Conservation (phyloP, 2,329 filamentous ascomycete genomes). For the Ophiostoma sp. region DNA sequence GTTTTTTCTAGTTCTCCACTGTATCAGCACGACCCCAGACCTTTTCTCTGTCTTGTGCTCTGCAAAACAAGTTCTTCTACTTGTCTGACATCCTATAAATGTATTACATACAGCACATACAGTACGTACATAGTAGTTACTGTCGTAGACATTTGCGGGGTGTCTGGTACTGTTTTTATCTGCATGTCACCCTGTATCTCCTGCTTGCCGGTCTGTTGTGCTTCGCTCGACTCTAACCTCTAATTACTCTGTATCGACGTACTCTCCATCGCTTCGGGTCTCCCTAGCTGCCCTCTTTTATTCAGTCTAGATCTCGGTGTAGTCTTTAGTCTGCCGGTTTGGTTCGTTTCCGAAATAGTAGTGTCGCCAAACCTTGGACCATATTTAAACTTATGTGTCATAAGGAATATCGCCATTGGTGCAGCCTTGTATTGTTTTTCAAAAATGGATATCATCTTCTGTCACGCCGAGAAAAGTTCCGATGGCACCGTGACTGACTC, state of each 20-base stretch:
- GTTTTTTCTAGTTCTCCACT: neutral
- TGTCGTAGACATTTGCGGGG: neutral
- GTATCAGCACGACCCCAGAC: conserved; percentile 2
- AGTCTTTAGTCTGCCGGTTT: neutral
- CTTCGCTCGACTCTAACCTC: too few relatives aligned
- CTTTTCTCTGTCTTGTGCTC: neutral
- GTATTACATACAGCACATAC: neutral
- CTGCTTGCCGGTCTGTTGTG: neutral
- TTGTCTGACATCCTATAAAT: neutral
- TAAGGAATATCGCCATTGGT: too few relatives aligned
- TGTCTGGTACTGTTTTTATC: neutral
- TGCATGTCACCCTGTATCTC: neutral
- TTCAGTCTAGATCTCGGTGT: neutral
- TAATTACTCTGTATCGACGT: too few relatives aligned
- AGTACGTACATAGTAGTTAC: neutral
- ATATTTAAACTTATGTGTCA: too few relatives aligned
- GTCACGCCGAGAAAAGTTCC: neutral
- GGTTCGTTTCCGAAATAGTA: neutral
- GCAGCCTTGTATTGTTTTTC: too few relatives aligned
- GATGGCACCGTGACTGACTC: neutral
- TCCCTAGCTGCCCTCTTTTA: neutral
- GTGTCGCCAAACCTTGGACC: neutral
- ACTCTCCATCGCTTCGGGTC: too few relatives aligned
- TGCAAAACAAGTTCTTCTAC: neutral
- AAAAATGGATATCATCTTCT: too few relatives aligned